phyloP scores from a whole-genome alignment of 164 flowering plant species.

The Euptelea pleiosperma region DNA sequence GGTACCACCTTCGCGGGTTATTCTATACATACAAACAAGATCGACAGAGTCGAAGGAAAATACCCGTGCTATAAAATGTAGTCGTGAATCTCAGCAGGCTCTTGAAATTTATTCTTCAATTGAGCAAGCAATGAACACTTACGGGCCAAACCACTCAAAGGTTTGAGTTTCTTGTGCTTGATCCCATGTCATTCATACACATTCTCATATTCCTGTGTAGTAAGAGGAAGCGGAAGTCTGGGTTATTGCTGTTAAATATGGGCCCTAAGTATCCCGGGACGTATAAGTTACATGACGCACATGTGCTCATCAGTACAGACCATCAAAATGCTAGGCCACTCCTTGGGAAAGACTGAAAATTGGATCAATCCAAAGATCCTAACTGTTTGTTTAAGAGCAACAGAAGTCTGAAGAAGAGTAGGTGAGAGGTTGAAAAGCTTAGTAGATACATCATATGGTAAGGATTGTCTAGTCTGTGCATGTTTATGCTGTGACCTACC shows the following conservation, averaged over 20 bases:
- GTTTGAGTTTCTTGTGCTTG: conserved; percentile 32
- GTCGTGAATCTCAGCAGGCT: conserved; percentile 70
- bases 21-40: conserved; percentile 55
- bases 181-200: too few relatives aligned
- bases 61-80: conserved; percentile 68
- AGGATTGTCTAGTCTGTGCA: too few relatives aligned
- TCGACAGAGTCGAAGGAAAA: conserved; percentile 66
- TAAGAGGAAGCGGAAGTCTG: too few relatives aligned
- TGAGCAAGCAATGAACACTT: conserved; percentile 70
- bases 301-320: neutral
- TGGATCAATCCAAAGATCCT: neutral
- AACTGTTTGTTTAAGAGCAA: neutral
- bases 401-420: neutral
- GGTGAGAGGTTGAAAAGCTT: too few relatives aligned
- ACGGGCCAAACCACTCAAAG: conserved; percentile 67
- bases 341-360: neutral
- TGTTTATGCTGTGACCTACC: too few relatives aligned
- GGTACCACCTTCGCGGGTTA: conserved; percentile 65
- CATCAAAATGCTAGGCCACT: neutral
- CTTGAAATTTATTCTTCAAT: conserved; percentile 65
- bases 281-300: too few relatives aligned
- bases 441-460: too few relatives aligned
- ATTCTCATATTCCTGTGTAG: neutral
- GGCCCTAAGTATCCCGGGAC: too few relatives aligned
- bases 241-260: too few relatives aligned